phyloP scores from a whole-genome alignment of 164 flowering plant genomes.

The Annona squamosa region DNA sequence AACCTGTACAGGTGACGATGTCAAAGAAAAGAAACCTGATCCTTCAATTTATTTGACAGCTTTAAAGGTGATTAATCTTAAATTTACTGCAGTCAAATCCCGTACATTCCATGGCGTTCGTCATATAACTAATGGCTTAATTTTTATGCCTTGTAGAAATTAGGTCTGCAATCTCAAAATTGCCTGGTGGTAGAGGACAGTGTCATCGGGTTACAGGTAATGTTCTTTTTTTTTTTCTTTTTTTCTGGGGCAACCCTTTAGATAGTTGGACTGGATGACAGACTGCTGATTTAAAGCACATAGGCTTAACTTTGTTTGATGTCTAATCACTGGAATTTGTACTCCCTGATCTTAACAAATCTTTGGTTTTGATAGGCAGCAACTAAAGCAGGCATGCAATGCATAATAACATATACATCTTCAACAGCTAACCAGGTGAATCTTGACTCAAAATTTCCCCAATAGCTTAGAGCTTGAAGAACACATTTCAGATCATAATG shows the following conservation, averaged over 20 bases:
- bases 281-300: not conserved
- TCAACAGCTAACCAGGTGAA: slow-evolving; percentile 90
- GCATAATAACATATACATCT: slow-evolving; percentile 77
- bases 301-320: not conserved
- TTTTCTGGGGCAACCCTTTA: not conserved
- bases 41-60: slow-evolving; percentile 83
- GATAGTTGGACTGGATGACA: not conserved
- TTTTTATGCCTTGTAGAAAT: slow-evolving; percentile 38
- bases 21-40: slow-evolving; percentile 90
- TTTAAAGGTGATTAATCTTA: slow-evolving; percentile 39
- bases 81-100: not conserved
- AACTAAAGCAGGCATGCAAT: slow-evolving; percentile 80
- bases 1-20: slow-evolving; percentile 69
- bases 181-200: slow-evolving; percentile 96
- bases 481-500: not conserved
- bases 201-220: slow-evolving; percentile 86
- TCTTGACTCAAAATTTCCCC: not conserved
- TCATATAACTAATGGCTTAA: not conserved
- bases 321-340: not conserved
- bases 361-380: slow-evolving; percentile 58
- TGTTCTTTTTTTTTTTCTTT: not conserved
- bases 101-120: not conserved
- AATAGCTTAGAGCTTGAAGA: not conserved
- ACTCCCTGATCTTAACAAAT: not conserved
- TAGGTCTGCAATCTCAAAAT: slow-evolving; percentile 50